phyloP scores from a whole-genome alignment of 805 yeast genomes.

The Wickerhamiella lipophila region DNA sequence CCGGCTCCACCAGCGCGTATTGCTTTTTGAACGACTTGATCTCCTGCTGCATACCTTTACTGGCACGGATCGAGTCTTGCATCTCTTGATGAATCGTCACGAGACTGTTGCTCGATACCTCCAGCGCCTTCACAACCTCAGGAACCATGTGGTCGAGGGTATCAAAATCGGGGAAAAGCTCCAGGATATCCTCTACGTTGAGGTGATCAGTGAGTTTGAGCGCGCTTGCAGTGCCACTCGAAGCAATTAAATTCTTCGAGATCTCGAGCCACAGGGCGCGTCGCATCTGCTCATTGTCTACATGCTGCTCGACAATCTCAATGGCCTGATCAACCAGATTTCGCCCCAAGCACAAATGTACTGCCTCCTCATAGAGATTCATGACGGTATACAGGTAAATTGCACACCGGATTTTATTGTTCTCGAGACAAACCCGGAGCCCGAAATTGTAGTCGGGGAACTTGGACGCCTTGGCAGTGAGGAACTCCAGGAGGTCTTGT shows the following conservation, averaged over 20 bases:
- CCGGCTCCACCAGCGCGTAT: slow-evolving; percentile 63
- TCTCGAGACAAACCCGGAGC: slow-evolving; percentile 55
- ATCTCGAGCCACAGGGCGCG: slow-evolving; percentile 66
- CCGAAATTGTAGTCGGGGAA: slow-evolving; percentile 53
- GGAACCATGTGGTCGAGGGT: slow-evolving; percentile 73
- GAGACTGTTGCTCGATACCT: slow-evolving; percentile 55
- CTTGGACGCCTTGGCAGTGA: slow-evolving; percentile 32
- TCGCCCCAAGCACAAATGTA: slow-evolving; percentile 53
- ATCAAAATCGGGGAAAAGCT: slow-evolving; percentile 71
- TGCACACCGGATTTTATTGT: slow-evolving; percentile 49
- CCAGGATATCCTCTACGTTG: slow-evolving; percentile 68
- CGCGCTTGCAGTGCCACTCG: slow-evolving; percentile 26
- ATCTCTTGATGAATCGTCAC: slow-evolving; percentile 58
- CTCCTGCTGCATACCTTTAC: slow-evolving; percentile 45
- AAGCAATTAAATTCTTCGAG: slow-evolving; percentile 31
- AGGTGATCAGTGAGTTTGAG: slow-evolving; percentile 20
- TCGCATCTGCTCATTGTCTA: slow-evolving; percentile 39
- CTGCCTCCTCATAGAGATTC: slow-evolving; percentile 67
- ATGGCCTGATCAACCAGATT: slow-evolving; percentile 44
- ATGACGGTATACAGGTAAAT: slow-evolving; percentile 58
- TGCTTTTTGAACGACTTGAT: slow-evolving; percentile 39
- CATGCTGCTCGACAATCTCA: slow-evolving; percentile 43
- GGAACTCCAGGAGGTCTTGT: slow-evolving; percentile 36
- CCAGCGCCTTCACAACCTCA: slow-evolving; percentile 69
- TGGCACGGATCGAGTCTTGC: slow-evolving; percentile 54